phyloP scores from a whole-genome alignment of 2,329 filamentous ascomycete species.

The Helicocarpus griseus region DNA sequence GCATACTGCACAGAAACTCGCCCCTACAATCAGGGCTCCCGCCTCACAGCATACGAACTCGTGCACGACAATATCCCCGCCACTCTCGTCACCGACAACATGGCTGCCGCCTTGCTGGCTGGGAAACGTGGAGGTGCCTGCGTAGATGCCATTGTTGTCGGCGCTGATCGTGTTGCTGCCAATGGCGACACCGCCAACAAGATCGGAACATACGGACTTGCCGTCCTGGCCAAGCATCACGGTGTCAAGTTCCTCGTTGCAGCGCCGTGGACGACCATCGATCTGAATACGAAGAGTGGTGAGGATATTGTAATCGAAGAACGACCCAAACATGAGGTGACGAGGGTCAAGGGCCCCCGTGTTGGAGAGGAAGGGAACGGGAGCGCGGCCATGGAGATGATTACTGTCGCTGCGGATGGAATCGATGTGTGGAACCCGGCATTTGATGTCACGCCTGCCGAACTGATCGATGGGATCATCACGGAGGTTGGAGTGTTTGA shows the following conservation, averaged over 20 bases:
- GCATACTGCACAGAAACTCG: conserved; percentile 96
- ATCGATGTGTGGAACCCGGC: conserved; percentile 94
- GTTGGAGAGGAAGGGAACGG: conserved; percentile 54
- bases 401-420: conserved; percentile 67
- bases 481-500: conserved; percentile 84
- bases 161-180: conserved; percentile 86
- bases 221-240: conserved; percentile 81
- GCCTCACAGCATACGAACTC: conserved; percentile 92
- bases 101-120: conserved; percentile 78
- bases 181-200: conserved; percentile 99
- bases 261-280: conserved; percentile 88
- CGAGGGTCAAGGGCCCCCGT: conserved; percentile 69
- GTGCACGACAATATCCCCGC: conserved; percentile 85
- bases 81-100: conserved; percentile 89
- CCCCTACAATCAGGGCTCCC: conserved; percentile 94
- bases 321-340: conserved; percentile 70
- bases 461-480: conserved; percentile 84
- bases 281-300: conserved; percentile 69
- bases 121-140: conserved; percentile 16
- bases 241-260: conserved; percentile 91
- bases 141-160: conserved; percentile 82
- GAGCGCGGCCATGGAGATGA: conserved; percentile 42
- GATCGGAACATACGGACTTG: conserved; percentile 88
- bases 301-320: conserved; percentile 83
- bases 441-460: conserved; percentile 87